Base-by-base conservation (phyloP, 2,329 filamentous ascomycete species). In the Nannizziopsis barbatae region DNA sequence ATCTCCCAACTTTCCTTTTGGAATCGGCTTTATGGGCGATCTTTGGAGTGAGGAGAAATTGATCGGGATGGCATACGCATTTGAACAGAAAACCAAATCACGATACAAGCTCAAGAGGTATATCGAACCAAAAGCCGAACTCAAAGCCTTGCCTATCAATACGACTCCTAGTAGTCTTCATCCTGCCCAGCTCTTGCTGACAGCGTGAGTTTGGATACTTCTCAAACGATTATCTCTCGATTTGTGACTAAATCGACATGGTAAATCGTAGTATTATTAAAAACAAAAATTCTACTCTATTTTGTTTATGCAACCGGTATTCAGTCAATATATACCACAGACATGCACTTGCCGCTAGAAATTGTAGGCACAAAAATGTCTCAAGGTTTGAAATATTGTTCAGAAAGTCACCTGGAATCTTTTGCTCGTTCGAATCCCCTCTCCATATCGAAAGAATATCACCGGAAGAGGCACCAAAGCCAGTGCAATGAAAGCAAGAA, bases 21-120 rank as follows among this genome's bases (percentile, higher is more conserved):
- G 82, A 0, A 63, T 86, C 9, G 71, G 71, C 6, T 84, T 85
- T 56, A 65, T 83, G 40, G 83, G 80, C 0, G 62, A 63, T 2
- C 71, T 71, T 42, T 86, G 76, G 67, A 75, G 71, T 32, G 82
- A 86, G 61, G 75, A 74, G 56, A 70, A 63, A 27, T 57, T 86
- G 54, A 76, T 86, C 50, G 76, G 75, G 0, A 73, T 80, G 58
- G 82, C 80, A 5, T 84, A 81, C 67, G 80, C 78, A 3, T 84
- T 79, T 62, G 82, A 86, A 67, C 77, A 83, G 65, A 66, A 70
- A 53, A 81, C 74, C 2, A 62, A 65, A 56, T 66, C 71, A 9
- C 65, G 77, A 42, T 56, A 62, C 36, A 69, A 67, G 51, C 63
- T 75, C 1, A 64, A 68, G 61, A 72, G 74, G 27, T 73, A 73